Percentiles rank a stretch among this genome's conserved stretches.
phyloP scores from a whole-genome alignment of 441 rosid species.

The Populus hybrid region DNA sequence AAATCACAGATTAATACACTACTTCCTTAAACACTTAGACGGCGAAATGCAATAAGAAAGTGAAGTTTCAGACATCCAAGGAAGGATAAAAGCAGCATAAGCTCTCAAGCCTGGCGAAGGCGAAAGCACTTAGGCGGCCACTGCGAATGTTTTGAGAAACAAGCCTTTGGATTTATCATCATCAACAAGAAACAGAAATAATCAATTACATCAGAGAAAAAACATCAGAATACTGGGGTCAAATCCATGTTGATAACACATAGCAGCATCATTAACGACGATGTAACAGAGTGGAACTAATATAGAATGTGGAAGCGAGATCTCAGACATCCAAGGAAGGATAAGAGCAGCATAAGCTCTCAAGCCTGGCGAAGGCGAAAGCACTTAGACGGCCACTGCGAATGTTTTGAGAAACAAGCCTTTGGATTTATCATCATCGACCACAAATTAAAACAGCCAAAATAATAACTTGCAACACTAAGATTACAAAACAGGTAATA shows the following conservation, averaged over 20 bases:
- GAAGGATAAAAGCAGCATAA: conserved; percentile 40
- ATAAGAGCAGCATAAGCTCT: conserved; percentile 42
- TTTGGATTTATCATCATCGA: conserved; percentile 27
- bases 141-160: conserved; percentile 49
- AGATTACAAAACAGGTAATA: no score
- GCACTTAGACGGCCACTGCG: conserved; percentile 52
- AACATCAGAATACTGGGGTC: no score
- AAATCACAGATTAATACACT: no score
- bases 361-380: conserved; percentile 54
- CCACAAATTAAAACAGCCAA: not conserved
- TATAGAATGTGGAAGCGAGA: not conserved
- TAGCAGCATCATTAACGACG: no score
- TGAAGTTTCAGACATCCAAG: conserved; percentile 46
- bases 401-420: conserved; percentile 46
- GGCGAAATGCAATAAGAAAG: not conserved
- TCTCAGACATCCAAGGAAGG: conserved; percentile 60
- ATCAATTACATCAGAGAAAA: no score
- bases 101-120: conserved; percentile 57
- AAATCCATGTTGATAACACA: no score
- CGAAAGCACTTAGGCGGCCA: conserved; percentile 52
- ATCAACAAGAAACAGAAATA: not conserved
- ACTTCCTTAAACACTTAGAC: no score
- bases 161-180: conserved; percentile 32
- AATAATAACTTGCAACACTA: not conserved
- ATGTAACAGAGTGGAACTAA: not conserved